Percentiles rank a stretch among this genome's conserved stretches.
phyloP scores from a whole-genome alignment of 208 protist genomes.

The Naegleria lovaniensis region DNA sequence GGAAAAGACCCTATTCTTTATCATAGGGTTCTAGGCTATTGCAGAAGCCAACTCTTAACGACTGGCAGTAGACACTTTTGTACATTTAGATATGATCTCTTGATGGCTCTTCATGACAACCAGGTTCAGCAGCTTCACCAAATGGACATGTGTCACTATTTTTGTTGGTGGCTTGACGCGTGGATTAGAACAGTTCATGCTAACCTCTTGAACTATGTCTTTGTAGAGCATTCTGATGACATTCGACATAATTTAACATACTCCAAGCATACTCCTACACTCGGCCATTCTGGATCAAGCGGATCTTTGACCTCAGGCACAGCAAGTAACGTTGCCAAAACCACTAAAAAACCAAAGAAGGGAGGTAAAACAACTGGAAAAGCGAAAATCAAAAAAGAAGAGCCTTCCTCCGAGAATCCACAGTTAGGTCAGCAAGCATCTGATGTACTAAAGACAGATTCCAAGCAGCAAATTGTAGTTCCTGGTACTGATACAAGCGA shows the following conservation, averaged over 20 bases:
- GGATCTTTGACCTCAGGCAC: background rate
- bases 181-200: slow-evolving; percentile 13
- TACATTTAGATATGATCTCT: background rate
- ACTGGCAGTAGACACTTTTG: background rate
- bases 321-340: background rate
- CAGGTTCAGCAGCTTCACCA: background rate
- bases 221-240: background rate
- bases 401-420: background rate
- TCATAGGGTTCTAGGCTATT: background rate
- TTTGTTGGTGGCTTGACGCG: slow-evolving; percentile 1
- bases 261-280: background rate
- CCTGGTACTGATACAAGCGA: background rate
- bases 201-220: background rate
- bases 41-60: background rate
- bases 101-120: background rate
- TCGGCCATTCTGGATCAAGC: background rate
- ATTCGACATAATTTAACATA: background rate
- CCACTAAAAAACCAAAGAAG: background rate
- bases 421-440: background rate
- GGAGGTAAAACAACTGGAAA: background rate
- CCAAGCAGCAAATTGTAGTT: background rate
- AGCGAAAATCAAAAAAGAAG: background rate
- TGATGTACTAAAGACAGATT: background rate
- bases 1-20: background rate
- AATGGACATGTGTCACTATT: slow-evolving; percentile 6